Conservation (phyloP, 805 yeast species). For the Yamadazyma sp. region DNA sequence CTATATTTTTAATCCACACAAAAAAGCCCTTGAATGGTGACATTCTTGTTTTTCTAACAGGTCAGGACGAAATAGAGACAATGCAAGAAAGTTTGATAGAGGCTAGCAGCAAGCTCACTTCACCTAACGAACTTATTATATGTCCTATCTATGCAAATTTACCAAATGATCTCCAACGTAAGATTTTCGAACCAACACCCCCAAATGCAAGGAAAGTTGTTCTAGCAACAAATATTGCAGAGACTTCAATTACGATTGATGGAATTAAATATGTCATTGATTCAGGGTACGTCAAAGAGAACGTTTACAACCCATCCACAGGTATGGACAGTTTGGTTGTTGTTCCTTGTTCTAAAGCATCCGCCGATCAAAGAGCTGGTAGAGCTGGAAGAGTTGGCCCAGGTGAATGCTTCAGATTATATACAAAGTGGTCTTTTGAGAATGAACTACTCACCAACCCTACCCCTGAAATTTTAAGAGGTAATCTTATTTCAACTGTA, state of each 20-base stretch:
- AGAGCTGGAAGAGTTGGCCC: slow-evolving; percentile 74
- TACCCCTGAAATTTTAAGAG: slow-evolving; percentile 88
- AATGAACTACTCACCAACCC: slow-evolving; percentile 77
- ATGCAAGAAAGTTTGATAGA: slow-evolving; percentile 69
- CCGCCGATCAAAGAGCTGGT: slow-evolving; percentile 57
- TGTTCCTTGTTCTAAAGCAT: slow-evolving; percentile 58
- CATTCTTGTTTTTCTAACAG: slow-evolving; percentile 85
- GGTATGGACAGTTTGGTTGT: slow-evolving; percentile 47
- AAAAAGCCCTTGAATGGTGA: slow-evolving; percentile 67
- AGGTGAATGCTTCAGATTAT: slow-evolving; percentile 64
- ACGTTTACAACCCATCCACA: slow-evolving; percentile 37
- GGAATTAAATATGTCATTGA: slow-evolving; percentile 94
- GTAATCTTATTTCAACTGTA: slow-evolving; percentile 74
- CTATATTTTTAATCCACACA: slow-evolving; percentile 84
- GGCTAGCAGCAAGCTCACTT: slow-evolving; percentile 61
- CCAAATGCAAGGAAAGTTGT: slow-evolving; percentile 77
- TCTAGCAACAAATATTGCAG: slow-evolving; percentile 95
- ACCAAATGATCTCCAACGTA: slow-evolving; percentile 78
- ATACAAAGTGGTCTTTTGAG: slow-evolving; percentile 77
- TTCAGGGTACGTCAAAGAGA: slow-evolving; percentile 62
- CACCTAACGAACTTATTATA: slow-evolving; percentile 59
- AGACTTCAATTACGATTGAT: slow-evolving; percentile 93
- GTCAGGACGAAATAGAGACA: slow-evolving; percentile 93
- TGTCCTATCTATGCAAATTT: slow-evolving; percentile 90
- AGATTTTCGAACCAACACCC: slow-evolving; percentile 87